Base-by-base conservation (phyloP, 2,329 filamentous ascomycete species). In the Colletotrichum australisinense region DNA sequence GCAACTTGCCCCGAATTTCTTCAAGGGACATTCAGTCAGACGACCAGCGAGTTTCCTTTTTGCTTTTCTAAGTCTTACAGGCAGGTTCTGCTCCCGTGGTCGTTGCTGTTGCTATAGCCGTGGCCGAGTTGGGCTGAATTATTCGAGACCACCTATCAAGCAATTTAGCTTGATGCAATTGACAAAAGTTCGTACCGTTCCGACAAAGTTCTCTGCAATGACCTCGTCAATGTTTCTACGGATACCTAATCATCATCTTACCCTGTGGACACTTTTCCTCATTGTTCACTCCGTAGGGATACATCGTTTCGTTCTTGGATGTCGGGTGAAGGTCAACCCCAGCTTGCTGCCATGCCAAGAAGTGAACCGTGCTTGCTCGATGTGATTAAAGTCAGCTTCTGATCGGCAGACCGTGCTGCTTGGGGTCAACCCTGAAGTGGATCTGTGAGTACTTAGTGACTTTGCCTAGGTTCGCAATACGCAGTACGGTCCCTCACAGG, bases 51-150 rank as follows among this genome's bases (percentile, higher is more conserved):
- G 62, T 63, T 42, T 42, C n/a, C 28, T 30, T 32, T 30, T 55
- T 63, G 46, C 28, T 63, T 63, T 63, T 30, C 52, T 55, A 35
- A 46, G 62, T 55, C 46, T 55, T 35, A 53, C 62, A 28, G 62
- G n/a, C 4, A 63, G 5, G 5, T 19, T 55, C 28, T 7, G 32
- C 22, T 26, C 30, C 46, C 4, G 28, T 16, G 59, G 5, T 38
- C 42, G 11, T 9, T 19, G 11, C 30, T 8, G 35, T 9, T n/a
- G n/a, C 14, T 8, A 19, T 9, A 14, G 8, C n/a, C 42, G 42
- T 49, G 42, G 42, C 42, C 42, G 42, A 49, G 42, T 49, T 49
- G 42, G 42, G 42, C 42, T 49, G 19, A 49, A 49, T 49, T 49
- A 49, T 49, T 49, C 42, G 42, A 49, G 42, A n/a, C 42, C 42